Percentiles rank a stretch among this genome's conserved stretches.
Conservation (phyloP, 176 grass and related monocot genomes). For the barley (Hordeum vulgare) region MorexV3_pseudomolecules_assembly NC_058519.1:81559349-81559848, state of each 20-base stretch:
- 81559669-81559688: background rate
- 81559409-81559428: conserved; percentile 28
- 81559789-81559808: conserved; percentile 76
- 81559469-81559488: conserved; percentile 44
- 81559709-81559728: conserved; percentile 13
- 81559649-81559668: conserved; percentile 43
- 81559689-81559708: conserved; percentile 40
- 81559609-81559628: conserved; percentile 53
- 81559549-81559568: conserved; percentile 62
- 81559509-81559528: conserved; percentile 45
- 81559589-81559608: conserved; percentile 55
- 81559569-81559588: conserved; percentile 84
- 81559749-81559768: background rate
- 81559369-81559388: conserved; percentile 50
- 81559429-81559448: conserved; percentile 34
- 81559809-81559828: conserved; percentile 51
- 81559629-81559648: conserved; percentile 46
- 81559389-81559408: conserved; percentile 42
- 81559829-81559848: conserved; percentile 57
- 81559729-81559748: background rate
- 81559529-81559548: conserved; percentile 54
- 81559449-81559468: conserved; percentile 36
- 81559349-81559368: conserved; percentile 48
- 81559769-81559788: conserved; percentile 72
- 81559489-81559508: conserved; percentile 25